Evolutionary conservation across 1,139 yeast genomes (phyloP), one percentile per base, ranked within the genome.

Genomic region (Yamadazyma diospyri): DNA sequence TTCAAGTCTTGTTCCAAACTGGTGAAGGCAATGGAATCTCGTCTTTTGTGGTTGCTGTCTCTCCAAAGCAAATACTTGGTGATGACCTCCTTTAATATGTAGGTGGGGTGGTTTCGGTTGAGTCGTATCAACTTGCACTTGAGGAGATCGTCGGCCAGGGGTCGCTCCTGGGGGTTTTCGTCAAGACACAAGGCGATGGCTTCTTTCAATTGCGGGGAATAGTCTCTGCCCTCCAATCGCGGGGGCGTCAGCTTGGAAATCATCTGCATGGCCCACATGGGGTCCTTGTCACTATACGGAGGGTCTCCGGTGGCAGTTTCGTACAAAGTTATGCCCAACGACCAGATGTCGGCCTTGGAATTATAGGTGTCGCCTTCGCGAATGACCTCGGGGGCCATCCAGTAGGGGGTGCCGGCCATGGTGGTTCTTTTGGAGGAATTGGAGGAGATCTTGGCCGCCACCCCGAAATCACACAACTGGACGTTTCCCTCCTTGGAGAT

Each of bases 361-460:
- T 86, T 85, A 56, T 87, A 87, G 2, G 82, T 70, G 14, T 83
- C 83, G 20, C 98, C 98, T 55, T 92, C 97, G 53, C 89, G 76
- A 27, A 92, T 92, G 16, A 92, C 98, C 56, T 92, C 98, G 0
- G 98, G 98, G 0, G 98, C 98, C 99, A 94, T 94, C 99, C 99
- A 94, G 56, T 89, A 94, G 0, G 98, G 98, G 0, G 99, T 94
- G 5, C 99, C 99, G 0, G 95, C 97, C 77, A 92, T 88, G 1
- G 98, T 92, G 26, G 92, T 86, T 49, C 98, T 72, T 52, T 89
- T 84, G 31, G 79, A 59, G 20, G 81, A 79, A 25, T 81, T 76
- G n/a, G 89, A 72, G 1, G 94, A 77, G 24, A 89, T 66, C 54
- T 87, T 94, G 1, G 97, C 97, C 0, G 98, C 97, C 11, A 92